These are phyloP conservation scores for Hypoxylon cercidicola DNA, from an alignment of 495 filamentous ascomycete species.

Conservation along the genomic window DNA sequence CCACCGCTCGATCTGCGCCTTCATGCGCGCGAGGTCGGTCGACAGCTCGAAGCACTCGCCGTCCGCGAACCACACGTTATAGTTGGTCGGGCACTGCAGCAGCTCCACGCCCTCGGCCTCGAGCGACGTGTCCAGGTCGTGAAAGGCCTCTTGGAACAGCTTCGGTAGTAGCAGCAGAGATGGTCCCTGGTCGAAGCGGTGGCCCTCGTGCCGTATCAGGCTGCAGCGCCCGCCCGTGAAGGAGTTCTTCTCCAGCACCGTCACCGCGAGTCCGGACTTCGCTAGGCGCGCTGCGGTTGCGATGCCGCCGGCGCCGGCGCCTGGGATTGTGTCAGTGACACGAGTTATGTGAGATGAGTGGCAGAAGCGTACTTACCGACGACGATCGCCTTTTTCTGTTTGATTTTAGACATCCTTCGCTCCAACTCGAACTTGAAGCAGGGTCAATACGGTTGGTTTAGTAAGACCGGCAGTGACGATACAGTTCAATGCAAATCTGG, in stretches of 20 bases:
- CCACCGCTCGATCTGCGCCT: slow-evolving; percentile 71
- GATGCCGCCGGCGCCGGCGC: slow-evolving; percentile 74
- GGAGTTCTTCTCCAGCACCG: slow-evolving; percentile 73
- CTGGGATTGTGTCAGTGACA: slow-evolving; percentile 46
- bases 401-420: slow-evolving; percentile 20
- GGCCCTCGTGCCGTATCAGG: slow-evolving; percentile 63
- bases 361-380: slow-evolving; percentile 50
- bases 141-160: slow-evolving; percentile 71
- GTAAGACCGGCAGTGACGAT: background rate
- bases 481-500: background rate
- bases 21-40: slow-evolving; percentile 70
- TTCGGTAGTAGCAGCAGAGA: slow-evolving; percentile 74
- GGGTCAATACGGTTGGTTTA: too few relatives aligned
- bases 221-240: slow-evolving; percentile 74
- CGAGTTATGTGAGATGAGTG: background rate
- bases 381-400: slow-evolving; percentile 55
- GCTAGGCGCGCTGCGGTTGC: slow-evolving; percentile 73
- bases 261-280: slow-evolving; percentile 71
- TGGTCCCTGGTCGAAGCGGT: slow-evolving; percentile 77
- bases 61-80: slow-evolving; percentile 74
- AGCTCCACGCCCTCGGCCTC: slow-evolving; percentile 68
- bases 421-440: background rate
- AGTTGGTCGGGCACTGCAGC: slow-evolving; percentile 76
- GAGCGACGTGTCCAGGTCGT: slow-evolving; percentile 69
- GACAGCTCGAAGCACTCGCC: slow-evolving; percentile 66